phyloP scores from a whole-genome alignment of 352 stramenopile genomes.

The Blastocystis sp. region DNA sequence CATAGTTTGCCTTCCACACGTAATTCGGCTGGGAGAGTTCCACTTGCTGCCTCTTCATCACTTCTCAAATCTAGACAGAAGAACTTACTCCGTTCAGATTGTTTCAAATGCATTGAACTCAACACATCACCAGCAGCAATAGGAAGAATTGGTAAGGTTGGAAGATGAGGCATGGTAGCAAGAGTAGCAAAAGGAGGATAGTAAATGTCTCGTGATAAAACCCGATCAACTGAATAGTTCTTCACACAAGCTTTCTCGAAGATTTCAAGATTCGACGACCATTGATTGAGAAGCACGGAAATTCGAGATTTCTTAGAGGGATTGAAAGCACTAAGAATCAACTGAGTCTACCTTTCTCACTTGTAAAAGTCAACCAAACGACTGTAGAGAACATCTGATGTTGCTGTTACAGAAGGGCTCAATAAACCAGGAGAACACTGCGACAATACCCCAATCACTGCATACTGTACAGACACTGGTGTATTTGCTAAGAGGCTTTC shows the following conservation, averaged over 20 bases:
- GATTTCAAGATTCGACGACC: background rate
- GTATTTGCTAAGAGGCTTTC: background rate
- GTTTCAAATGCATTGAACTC: background rate
- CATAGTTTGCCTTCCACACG: constrained; percentile 10
- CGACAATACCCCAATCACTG: background rate
- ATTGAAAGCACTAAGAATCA: background rate
- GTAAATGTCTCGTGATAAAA: constrained; percentile 38
- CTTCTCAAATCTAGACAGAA: constrained; percentile 14
- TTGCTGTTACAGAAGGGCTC: background rate
- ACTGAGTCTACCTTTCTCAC: background rate
- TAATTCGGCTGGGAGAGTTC: background rate
- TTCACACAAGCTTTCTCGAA: constrained; percentile 20
- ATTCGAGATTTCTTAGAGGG: background rate
- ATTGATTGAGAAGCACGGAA: constrained; percentile 5
- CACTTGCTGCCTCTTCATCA: background rate
- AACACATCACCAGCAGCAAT: constrained; percentile 3
- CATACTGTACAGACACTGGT: background rate
- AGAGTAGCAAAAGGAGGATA: background rate
- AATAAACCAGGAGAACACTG: constrained; percentile 18
- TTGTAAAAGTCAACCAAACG: constrained; percentile 7
- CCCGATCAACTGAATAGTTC: constrained; percentile 51
- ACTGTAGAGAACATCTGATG: background rate
- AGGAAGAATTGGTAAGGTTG: background rate
- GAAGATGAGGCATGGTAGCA: background rate
- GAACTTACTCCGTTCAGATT: background rate